Base-by-base conservation (phyloP, 208 protist genomes). In the Acanthamoeba pearcei region DNA sequence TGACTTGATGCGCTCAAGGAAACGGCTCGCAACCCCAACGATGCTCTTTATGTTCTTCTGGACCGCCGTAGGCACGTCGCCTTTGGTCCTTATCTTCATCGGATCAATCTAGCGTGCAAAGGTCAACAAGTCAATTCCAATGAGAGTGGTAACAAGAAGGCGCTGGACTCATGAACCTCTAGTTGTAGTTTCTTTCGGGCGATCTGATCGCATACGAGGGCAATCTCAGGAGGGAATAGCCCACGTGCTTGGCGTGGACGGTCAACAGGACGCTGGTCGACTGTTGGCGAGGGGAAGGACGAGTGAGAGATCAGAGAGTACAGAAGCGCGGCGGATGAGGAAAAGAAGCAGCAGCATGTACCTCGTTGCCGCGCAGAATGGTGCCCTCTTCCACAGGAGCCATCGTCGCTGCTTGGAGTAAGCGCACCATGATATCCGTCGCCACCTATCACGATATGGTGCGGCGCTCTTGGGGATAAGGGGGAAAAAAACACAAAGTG, bases 321-420 rank as follows among this genome's bases (percentile, higher is more conserved):
- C 35, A 38, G 35, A 38, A 38, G 35, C 35, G 0, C 35, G 35
- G 35, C 35, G 35, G 35, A 38, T 38, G 35, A 38, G 35, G 35
- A 38, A 38, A 38, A 38, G 35, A 22, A 22, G 49, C 19, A 27
- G 17, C 15, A 6, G 76, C 32, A 24, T 12, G 38, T 85, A 85
- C 76, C 76, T 88, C 80, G 32, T 88, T 88, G 51, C 80, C 80
- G 9, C 80, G 80, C 46, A 88, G 55, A 8, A 88, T 27, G 17
- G 80, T 88, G 32, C 80, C 80, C 55, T 88, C 80, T n/a, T 88
- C 80, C 27, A 55, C 80, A n/a, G 80, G 38, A 15, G 10, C 12
- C 27, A 46, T 6, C 27, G 60, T n/a, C 46, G 62, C 80, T 15
- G 80, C 24, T 15, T n/a, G 51, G 24, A 88, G 53, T 5, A 88